A percentile compares a stretch with the other conserved stretches of the same genome.
These are phyloP conservation scores for Talaromyces funiculosus DNA, from an alignment of 2,329 filamentous ascomycete species.

Conservation along the genomic window DNA sequence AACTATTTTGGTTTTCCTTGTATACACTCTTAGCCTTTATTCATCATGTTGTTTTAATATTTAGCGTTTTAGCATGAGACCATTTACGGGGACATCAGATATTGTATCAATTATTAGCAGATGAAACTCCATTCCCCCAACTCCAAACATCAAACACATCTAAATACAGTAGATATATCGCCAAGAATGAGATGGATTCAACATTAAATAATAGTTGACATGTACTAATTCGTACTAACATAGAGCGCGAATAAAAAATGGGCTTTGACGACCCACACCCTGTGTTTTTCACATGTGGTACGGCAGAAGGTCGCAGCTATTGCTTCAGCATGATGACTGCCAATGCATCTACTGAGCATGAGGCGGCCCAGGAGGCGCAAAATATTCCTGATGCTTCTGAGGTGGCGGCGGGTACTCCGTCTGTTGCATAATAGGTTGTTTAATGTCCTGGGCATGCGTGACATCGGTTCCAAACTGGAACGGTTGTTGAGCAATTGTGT, in stretches of 20 bases:
- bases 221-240: background rate
- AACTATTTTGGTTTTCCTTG: background rate
- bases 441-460: background rate
- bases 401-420: background rate
- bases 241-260: background rate
- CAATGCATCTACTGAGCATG: slow-evolving; percentile 7
- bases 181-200: background rate
- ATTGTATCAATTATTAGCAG: background rate
- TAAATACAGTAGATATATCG: slow-evolving; percentile 3
- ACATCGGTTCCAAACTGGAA: slow-evolving; percentile 8
- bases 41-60: background rate
- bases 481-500: background rate
- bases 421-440: background rate
- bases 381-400: slow-evolving; percentile 1
- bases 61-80: background rate
- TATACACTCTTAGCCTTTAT: background rate
- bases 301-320: background rate
- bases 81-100: no score
- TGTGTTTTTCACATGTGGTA: background rate
- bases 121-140: background rate
- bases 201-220: background rate
- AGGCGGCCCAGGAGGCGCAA: background rate
- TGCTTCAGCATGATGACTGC: background rate
- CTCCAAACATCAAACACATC: background rate
- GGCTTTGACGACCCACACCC: background rate